phyloP scores from a whole-genome alignment of 495 filamentous ascomycete species.

The Jackrogersella minutella region DNA sequence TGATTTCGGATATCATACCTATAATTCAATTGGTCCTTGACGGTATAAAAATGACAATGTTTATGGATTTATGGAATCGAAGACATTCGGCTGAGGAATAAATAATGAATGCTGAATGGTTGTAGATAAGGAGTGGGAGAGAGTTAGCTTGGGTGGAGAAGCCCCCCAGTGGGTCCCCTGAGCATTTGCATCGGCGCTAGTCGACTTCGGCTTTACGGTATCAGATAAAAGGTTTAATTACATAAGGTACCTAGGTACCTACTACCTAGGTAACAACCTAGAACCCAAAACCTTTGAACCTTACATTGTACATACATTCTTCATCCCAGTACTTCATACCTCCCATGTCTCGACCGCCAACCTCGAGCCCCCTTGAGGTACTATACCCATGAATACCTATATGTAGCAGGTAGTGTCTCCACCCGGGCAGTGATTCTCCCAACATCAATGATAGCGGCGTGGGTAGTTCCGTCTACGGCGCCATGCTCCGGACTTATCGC shows the following conservation, averaged over 20 bases:
- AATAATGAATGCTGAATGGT: constrained; percentile 24
- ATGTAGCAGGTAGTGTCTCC: not conserved
- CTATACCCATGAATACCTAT: too few relatives aligned
- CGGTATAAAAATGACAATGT: too few relatives aligned
- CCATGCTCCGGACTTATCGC: constrained; percentile 20
- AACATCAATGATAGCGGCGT: too few relatives aligned
- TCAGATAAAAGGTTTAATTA: too few relatives aligned
- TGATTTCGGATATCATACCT: constrained; percentile 1
- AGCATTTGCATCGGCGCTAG: constrained; percentile 14
- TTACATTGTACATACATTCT: not conserved
- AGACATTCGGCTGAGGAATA: not conserved
- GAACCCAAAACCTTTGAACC: not conserved
- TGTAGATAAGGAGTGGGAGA: constrained; percentile 26
- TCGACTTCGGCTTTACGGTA: not conserved
- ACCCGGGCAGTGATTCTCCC: too few relatives aligned
- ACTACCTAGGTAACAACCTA: not conserved
- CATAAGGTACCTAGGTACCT: not conserved
- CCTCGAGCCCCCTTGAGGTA: too few relatives aligned
- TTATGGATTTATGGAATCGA: constrained; percentile 12
- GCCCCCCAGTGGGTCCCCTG: too few relatives aligned
- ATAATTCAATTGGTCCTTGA: not conserved
- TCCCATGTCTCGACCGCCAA: too few relatives aligned
- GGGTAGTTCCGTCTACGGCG: constrained; percentile 3
- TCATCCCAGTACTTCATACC: too few relatives aligned
- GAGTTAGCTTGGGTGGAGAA: constrained; percentile 24